Evolutionary conservation across 2,329 filamentous ascomycete genomes (phyloP).

Genomic region (Ceratocystis colombiana): DNA sequence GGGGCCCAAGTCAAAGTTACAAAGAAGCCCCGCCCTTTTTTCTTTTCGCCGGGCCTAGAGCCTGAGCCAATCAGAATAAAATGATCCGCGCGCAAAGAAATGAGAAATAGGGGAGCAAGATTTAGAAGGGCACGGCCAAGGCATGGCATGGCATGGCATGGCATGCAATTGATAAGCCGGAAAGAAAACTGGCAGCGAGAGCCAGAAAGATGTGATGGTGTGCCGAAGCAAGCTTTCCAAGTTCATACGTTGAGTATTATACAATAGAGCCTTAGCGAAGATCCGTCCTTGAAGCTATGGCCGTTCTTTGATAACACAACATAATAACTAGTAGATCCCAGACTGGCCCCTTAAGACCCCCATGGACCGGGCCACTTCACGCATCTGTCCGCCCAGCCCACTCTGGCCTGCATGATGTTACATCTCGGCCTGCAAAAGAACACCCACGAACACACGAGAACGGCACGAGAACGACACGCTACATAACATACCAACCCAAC

Average conservation of each 20-base stretch:
- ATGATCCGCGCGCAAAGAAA: neutral
- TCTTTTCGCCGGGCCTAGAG: neutral
- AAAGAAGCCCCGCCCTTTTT: neutral
- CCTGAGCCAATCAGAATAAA: neutral
- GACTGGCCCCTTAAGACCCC: neutral
- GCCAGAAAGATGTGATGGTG: neutral
- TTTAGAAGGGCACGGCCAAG: neutral
- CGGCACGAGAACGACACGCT: neutral
- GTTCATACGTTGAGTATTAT: neutral
- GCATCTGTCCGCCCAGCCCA: too few species aligned
- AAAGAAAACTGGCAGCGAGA: neutral
- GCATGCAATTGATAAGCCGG: neutral
- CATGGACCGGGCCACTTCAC: neutral
- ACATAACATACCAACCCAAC: neutral
- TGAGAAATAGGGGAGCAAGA: neutral
- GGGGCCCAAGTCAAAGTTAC: neutral
- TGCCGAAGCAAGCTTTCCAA: slow-evolving; percentile 2
- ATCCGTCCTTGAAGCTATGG: neutral
- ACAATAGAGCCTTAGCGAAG: neutral
- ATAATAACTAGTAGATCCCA: neutral
- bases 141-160: neutral
- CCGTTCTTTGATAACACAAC: neutral
- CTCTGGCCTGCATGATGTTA: slow-evolving; percentile 3
- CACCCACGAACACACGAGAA: neutral
- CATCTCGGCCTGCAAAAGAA: slow-evolving; percentile 2